Evolutionary conservation across 352 stramenopile genomes (phyloP).

Genomic region (Pythium aristosporum): DNA sequence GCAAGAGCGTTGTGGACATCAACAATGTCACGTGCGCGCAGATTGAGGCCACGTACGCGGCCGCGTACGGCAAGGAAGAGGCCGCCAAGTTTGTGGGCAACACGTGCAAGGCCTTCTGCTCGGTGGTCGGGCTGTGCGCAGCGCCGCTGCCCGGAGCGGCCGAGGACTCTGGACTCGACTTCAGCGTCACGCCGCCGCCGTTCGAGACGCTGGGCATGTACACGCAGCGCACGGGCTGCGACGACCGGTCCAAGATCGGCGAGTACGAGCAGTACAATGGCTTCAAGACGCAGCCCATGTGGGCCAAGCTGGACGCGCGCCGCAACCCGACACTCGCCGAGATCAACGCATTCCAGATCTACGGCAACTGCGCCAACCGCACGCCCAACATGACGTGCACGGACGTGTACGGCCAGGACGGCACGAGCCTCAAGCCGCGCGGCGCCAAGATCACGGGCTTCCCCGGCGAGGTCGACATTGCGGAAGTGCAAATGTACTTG

Average conservation of each 20-base stretch:
- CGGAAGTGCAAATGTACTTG: conserved; percentile 42
- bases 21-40: conserved; percentile 33
- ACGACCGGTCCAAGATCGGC: conserved; percentile 54
- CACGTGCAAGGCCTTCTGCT: conserved; percentile 41
- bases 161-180: conserved; percentile 63
- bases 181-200: conserved; percentile 35
- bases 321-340: conserved; percentile 64
- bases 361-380: conserved; percentile 53
- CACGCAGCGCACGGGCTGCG: conserved; percentile 65
- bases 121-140: conserved; percentile 50
- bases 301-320: conserved; percentile 46
- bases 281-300: conserved; percentile 41
- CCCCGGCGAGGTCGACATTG: conserved; percentile 29
- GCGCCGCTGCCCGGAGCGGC: conserved; percentile 54
- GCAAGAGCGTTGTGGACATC: conserved; percentile 25
- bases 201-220: conserved; percentile 40
- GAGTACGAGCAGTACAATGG: conserved; percentile 71
- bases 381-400: conserved; percentile 58
- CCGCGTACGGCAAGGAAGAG: conserved; percentile 21
- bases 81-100: conserved; percentile 22
- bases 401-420: conserved; percentile 50
- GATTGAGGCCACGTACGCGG: conserved; percentile 33
- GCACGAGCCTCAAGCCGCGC: conserved; percentile 35
- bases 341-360: conserved; percentile 48
- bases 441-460: conserved; percentile 54